Evolutionary conservation across 2,329 filamentous ascomycete genomes (phyloP).

Genomic region (Talaromyces sp.): DNA sequence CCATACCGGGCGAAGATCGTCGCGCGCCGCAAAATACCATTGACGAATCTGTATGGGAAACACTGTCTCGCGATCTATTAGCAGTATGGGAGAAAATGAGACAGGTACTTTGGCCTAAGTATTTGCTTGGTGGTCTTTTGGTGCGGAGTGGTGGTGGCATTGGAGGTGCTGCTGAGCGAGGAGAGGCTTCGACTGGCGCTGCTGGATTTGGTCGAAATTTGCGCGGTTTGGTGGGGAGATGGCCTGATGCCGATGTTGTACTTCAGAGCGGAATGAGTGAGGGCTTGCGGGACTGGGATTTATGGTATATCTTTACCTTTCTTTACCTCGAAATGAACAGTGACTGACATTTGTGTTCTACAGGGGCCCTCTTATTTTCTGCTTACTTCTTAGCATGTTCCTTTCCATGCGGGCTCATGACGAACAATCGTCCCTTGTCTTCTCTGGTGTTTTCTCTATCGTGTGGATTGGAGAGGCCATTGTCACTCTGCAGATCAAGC

Average conservation of each 20-base stretch:
- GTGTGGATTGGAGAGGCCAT: conserved; percentile 96
- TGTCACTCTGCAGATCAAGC: conserved; percentile 96
- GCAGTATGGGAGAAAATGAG: conserved; percentile 98
- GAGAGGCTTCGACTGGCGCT: conserved; percentile 40
- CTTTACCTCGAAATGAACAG: not conserved
- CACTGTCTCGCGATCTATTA: conserved; percentile 83
- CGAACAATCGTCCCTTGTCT: conserved; percentile 82
- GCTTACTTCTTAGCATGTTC: conserved; percentile 79
- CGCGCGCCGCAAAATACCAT: conserved; percentile 88
- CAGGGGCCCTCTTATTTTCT: conserved; percentile 91
- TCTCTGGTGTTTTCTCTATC: conserved; percentile 93
- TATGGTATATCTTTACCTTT: conserved; percentile 58
- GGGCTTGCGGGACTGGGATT: conserved; percentile 91
- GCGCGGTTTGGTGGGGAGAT: conserved; percentile 58
- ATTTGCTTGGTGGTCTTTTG: conserved; percentile 71
- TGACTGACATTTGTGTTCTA: conserved; percentile 8
- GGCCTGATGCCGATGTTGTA: conserved; percentile 66
- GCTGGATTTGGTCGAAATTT: conserved; percentile 47
- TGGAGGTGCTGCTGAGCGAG: conserved; percentile 56
- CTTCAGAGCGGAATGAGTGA: conserved; percentile 75
- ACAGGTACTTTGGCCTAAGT: conserved; percentile 93
- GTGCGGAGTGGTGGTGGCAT: conserved; percentile 53
- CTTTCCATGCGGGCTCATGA: conserved; percentile 76
- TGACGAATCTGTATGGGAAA: conserved; percentile 96
- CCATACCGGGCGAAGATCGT: conserved; percentile 89